Conservation (phyloP, 176 grass and related monocot species). For the Aegilops longissima region DNA sequence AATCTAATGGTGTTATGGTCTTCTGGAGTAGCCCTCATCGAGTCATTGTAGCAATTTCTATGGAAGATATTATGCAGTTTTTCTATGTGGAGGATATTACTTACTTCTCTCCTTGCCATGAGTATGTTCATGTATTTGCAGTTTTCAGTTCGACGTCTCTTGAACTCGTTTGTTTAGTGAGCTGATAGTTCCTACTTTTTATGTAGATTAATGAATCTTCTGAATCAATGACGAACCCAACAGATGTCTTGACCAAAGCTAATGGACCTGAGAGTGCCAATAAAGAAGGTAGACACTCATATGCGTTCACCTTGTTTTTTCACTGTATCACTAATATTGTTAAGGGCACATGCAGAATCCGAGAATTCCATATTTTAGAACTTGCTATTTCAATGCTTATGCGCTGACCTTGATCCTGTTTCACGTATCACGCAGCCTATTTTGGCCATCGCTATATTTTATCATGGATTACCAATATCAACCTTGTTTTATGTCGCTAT, state of each 20-base stretch:
- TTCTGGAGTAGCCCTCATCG: background rate
- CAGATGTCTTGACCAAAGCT: slow-evolving; percentile 57
- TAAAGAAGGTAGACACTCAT: slow-evolving; percentile 48
- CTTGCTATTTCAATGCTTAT: background rate
- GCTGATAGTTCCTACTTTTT: slow-evolving; percentile 7
- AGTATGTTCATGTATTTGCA: slow-evolving; percentile 13
- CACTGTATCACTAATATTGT: background rate
- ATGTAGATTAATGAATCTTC: slow-evolving; percentile 38
- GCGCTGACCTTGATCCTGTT: background rate
- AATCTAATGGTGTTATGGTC: background rate
- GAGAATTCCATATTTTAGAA: background rate
- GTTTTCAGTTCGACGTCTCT: slow-evolving; percentile 5
- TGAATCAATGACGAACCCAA: slow-evolving; percentile 41
- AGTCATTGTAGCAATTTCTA: background rate
- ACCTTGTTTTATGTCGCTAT: background rate
- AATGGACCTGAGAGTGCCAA: slow-evolving; percentile 31
- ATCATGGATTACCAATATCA: background rate
- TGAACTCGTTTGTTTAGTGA: slow-evolving; percentile 14
- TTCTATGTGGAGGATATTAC: background rate
- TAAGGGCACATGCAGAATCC: background rate
- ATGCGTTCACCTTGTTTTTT: background rate
- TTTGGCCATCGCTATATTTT: background rate
- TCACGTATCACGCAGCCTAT: background rate
- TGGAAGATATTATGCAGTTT: background rate
- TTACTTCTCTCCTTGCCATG: background rate